Conservation (phyloP, 306 rosid species). For the Lathyrus sativus region DNA sequence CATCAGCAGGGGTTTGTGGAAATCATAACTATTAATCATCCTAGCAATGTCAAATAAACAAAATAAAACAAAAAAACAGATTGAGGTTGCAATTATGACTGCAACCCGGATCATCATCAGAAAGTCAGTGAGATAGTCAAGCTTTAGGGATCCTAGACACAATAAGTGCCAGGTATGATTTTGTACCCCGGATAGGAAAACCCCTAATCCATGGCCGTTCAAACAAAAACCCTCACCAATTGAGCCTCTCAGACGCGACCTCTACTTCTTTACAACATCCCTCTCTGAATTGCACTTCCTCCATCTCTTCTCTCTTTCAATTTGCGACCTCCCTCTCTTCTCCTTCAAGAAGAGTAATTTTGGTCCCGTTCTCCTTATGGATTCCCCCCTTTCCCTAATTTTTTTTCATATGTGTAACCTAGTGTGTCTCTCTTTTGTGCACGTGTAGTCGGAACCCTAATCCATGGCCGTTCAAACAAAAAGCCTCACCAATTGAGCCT, state of each 20-base stretch:
- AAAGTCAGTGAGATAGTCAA: background rate
- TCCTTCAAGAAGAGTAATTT: background rate
- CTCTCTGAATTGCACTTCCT: background rate
- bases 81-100: slow-evolving; percentile 1
- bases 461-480: slow-evolving; percentile 1
- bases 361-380: background rate
- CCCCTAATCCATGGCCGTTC: background rate
- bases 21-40: slow-evolving; percentile 30
- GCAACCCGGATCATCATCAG: background rate
- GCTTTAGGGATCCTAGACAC: background rate
- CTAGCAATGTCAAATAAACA: slow-evolving; percentile 6
- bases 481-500: background rate
- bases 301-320: slow-evolving; percentile 12
- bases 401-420: background rate
- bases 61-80: slow-evolving; percentile 26
- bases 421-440: background rate
- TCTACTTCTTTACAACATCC: background rate
- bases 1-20: slow-evolving; percentile 38
- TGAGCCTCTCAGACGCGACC: background rate
- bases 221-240: slow-evolving; percentile 2
- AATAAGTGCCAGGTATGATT: background rate
- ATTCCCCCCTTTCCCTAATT: background rate
- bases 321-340: slow-evolving; percentile 5
- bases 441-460: background rate
- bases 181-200: background rate